Evolutionary conservation across 352 stramenopile genomes (phyloP), one percentile per base, ranked within the genome.

Genomic region (Phytophthora hibernalis): DNA sequence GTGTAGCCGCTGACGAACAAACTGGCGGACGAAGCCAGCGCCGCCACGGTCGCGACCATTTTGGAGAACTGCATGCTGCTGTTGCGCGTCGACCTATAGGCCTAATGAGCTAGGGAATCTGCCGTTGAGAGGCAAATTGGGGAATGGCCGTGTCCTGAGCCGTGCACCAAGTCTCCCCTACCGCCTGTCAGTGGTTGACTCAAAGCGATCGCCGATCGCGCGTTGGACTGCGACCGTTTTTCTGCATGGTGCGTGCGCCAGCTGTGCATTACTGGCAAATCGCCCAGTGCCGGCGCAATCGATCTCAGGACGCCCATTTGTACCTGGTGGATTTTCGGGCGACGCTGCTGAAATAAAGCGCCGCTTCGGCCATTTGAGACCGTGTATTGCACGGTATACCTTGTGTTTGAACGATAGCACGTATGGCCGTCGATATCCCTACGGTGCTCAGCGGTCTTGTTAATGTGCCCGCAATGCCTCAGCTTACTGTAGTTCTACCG

Each of bases 1-100:
- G 77, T 85, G 66, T 86, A 86, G 24, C 63, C 8, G 35, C 12
- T 42, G 13, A 42, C 35, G 35, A 56, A 20, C 28, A 55, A 63
- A 30, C 45, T 48, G 22, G 51, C 51, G 22, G 59, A 70, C 33
- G 60, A 42, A 18, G 52, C 54, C 52, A 69, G 22, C 8, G 61
- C 56, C 30, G 56, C 66, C 40, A 78, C 47, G 20, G 38, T 28
- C 18, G 60, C 54, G 37, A 62, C 54, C 5, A 56, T 43, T 24
- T 61, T 63, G n/a, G 50, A 18, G 20, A 77, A 54, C 42, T 70
- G 54, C 65, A 78, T 74, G n/a, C 10, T 15, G 38, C 44, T 26
- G 24, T n/a, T 40, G 43, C 12, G 30, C 31, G 10, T 5, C 54
- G 20, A 57, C 2, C 26, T 31, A 31, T 31, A 31, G 5, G 26